Percentiles rank a stretch among this genome's conserved stretches.
These are phyloP conservation scores for Citrullus mucosospermus DNA, from an alignment of 306 rosid species.

Conservation along the genomic window DNA sequence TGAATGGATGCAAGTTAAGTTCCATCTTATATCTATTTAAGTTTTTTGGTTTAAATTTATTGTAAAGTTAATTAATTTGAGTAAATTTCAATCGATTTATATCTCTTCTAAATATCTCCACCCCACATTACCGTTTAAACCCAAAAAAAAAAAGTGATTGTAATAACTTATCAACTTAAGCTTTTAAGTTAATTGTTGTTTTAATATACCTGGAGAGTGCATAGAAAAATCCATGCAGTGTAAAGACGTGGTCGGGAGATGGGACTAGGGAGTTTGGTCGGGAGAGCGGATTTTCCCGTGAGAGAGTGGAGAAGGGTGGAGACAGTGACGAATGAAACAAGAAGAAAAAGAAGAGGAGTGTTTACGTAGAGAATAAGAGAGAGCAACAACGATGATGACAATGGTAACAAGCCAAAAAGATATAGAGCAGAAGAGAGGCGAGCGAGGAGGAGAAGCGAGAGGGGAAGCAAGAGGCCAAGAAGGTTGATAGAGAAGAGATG, in stretches of 20 bases:
- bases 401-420: constrained; percentile 2
- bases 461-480: constrained; percentile 57
- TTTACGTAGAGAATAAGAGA: constrained; percentile 22
- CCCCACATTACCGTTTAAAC: not conserved
- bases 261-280: not conserved
- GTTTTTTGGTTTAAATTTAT: no score
- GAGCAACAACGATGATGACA: constrained; percentile 14
- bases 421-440: constrained; percentile 28
- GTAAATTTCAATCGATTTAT: no score
- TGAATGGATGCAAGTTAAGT: no score
- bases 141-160: not conserved
- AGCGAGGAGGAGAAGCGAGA: constrained; percentile 63
- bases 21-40: no score
- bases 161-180: not conserved
- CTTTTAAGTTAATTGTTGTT: not conserved
- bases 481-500: constrained; percentile 39
- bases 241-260: constrained; percentile 24
- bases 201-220: constrained; percentile 39
- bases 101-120: no score
- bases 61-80: no score
- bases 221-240: constrained; percentile 51
- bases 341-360: constrained; percentile 30
- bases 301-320: constrained; percentile 35
- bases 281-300: constrained; percentile 23
- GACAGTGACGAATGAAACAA: constrained; percentile 33